Evolutionary conservation across 169 alveolate genomes (phyloP), one percentile per base, ranked within the genome.

Genomic region (Plasmodium chabaudi): DNA sequence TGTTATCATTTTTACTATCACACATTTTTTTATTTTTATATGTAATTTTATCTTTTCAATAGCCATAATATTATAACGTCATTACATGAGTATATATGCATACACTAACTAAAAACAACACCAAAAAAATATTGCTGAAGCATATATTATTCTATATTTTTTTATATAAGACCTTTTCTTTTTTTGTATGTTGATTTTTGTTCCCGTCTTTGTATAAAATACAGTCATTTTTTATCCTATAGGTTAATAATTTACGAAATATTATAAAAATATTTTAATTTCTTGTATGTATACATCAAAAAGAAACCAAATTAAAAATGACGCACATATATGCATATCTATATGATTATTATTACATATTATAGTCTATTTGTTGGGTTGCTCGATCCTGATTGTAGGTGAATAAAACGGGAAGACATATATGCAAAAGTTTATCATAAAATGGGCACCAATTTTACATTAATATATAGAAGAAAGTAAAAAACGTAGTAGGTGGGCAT

Each of bases 371-470:
- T 6, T 65, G 75, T 19, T 64, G 77, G 46, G 77, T 61, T 49
- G 68, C 88, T 55, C 64, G 61, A 39, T 75, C 88, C 88, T 75
- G 57, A 75, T 61, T 27, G 21, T 25, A 47, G 39, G 21, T 64
- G 42, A 75, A 75, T 47, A 25, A 44, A 21, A 67, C 25, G 23
- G 21, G 27, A 23, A 42, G 19, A 7, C 49, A 39, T 75, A 19
- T 67, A 42, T 49, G 64, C n/a, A 23, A 15, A 19, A 19, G 55
- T 51, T 42, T 44, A 5, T 63, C 15, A 42, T 53, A 60, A 27
- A 27, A 27, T 3, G 39, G 39, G 39, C 4, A 34, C 42, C 5
- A 34, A 34, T 34, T 34, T 34, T 59, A 25, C 46, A 69, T 69
- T 10, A 49, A 15, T 25, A 65, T 15, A 17, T 65, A 27, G 0